Conservation (phyloP, 73 alveolate genomes). For the Paramecium sexaurelia region DNA sequence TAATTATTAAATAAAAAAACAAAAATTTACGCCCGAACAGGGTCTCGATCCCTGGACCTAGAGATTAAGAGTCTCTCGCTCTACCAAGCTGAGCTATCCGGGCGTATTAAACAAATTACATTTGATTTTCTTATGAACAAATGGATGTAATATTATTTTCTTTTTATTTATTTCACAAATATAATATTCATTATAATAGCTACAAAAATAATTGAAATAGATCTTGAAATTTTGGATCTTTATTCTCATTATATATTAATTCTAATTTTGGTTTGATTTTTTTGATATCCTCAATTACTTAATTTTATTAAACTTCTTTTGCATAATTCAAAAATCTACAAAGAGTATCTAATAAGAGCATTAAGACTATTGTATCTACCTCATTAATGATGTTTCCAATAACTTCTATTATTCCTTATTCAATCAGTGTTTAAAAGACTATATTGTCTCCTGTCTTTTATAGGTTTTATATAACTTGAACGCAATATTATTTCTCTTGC, state of each 20-base stretch:
- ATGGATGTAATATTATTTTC: neutral
- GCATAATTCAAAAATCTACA: neutral
- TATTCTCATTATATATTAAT: neutral
- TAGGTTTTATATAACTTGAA: neutral
- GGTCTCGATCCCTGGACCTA: conserved; percentile 65
- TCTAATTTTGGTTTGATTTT: neutral
- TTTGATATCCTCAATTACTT: neutral
- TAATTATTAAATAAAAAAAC: neutral
- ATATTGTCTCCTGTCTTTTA: neutral
- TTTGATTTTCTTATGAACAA: neutral
- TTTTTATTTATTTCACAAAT: neutral
- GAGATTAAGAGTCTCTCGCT: conserved; percentile 64
- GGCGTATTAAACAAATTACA: neutral
- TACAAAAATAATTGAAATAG: neutral
- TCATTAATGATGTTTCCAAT: neutral
- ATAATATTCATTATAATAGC: neutral
- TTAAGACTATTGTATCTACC: neutral
- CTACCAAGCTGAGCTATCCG: conserved; percentile 60
- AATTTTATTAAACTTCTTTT: neutral
- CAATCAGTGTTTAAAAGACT: neutral
- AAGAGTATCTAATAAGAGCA: neutral
- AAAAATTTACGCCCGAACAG: conserved; percentile 60
- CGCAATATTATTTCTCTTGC: neutral
- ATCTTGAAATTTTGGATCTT: neutral
- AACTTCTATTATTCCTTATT: neutral